Percentiles rank a stretch among this genome's conserved stretches.
phyloP scores from a whole-genome alignment of 148 eudicot species.

The Linanthus parryae region DNA sequence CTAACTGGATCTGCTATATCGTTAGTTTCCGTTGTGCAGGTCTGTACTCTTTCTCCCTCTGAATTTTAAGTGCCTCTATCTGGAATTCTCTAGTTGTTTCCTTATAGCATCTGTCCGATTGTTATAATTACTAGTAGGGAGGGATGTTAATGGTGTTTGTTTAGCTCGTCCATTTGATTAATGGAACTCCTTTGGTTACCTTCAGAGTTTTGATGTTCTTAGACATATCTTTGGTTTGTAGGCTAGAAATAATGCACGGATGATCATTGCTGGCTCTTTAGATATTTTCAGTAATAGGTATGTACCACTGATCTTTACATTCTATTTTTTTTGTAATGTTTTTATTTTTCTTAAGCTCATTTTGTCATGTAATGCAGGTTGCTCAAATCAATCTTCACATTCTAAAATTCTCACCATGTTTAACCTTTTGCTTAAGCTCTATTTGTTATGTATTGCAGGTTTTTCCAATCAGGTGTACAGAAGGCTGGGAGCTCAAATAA shows the following conservation, averaged over 20 bases:
- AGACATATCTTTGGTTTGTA: slow-evolving; percentile 28
- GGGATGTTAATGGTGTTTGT: too few species aligned
- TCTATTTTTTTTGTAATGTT: not conserved
- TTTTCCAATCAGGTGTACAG: slow-evolving; percentile 65
- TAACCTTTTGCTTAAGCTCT: not conserved
- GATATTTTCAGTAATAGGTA: slow-evolving; percentile 76
- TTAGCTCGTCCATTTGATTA: too few species aligned
- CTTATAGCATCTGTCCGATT: too few species aligned
- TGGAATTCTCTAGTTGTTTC: too few species aligned
- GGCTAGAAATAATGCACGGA: slow-evolving; percentile 91
- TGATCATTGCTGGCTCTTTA: slow-evolving; percentile 71
- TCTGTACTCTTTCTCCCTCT: too few species aligned
- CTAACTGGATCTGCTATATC: slow-evolving; percentile 52
- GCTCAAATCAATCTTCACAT: not conserved
- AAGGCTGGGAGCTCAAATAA: slow-evolving; percentile 66
- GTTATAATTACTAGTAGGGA: too few species aligned
- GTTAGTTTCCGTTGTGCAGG: slow-evolving; percentile 60
- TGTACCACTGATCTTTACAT: slow-evolving; percentile 10
- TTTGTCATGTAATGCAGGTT: not conserved
- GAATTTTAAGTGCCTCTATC: too few species aligned
- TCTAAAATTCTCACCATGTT: not conserved
- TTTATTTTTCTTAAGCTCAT: not conserved
- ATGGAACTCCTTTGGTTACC: too few species aligned
- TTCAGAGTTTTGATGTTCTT: too few species aligned
- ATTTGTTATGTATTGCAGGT: slow-evolving; percentile 36